Percentiles rank a stretch among this genome's conserved stretches.
phyloP scores from a whole-genome alignment of 1,139 yeast genomes.

The Taphrina communis region DNA sequence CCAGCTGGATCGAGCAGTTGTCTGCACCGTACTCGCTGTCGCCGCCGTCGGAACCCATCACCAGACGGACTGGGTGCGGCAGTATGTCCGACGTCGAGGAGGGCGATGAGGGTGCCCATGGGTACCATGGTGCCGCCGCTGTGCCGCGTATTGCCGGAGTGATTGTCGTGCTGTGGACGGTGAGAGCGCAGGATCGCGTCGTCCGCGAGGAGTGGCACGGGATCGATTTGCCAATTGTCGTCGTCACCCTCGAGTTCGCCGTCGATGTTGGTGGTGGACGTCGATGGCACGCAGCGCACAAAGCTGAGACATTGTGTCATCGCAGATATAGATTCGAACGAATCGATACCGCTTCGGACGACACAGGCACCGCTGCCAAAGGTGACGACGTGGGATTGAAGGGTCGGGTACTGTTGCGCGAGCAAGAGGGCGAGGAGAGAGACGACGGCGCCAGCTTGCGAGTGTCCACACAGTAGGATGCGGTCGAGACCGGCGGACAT shows the following conservation, averaged over 20 bases:
- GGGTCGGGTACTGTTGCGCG: background rate
- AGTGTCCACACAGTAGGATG: conserved; percentile 28
- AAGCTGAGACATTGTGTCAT: background rate
- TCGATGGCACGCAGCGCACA: conserved; percentile 6
- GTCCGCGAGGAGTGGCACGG: conserved; percentile 33
- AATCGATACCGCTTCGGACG: background rate
- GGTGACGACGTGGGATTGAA: conserved; percentile 9
- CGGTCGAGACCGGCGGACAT: conserved; percentile 13
- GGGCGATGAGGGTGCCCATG: conserved; percentile 10
- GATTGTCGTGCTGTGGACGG: background rate
- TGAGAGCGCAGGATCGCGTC: conserved; percentile 3
- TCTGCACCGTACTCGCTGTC: background rate
- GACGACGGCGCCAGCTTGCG: conserved; percentile 38
- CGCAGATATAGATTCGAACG: too few species aligned
- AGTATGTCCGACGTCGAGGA: background rate
- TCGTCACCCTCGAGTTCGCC: background rate
- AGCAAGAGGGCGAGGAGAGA: conserved; percentile 25
- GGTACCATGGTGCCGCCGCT: conserved; percentile 9
- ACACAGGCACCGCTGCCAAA: conserved; percentile 36
- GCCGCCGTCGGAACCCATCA: too few species aligned
- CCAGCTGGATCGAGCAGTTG: background rate
- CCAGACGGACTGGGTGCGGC: too few species aligned
- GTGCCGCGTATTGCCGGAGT: background rate
- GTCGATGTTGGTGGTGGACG: background rate
- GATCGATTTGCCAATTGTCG: conserved; percentile 30